Percentiles rank a stretch among this genome's conserved stretches.
phyloP scores from a whole-genome alignment of 202 grass and related monocot species.

The Setaria viridis region DNA sequence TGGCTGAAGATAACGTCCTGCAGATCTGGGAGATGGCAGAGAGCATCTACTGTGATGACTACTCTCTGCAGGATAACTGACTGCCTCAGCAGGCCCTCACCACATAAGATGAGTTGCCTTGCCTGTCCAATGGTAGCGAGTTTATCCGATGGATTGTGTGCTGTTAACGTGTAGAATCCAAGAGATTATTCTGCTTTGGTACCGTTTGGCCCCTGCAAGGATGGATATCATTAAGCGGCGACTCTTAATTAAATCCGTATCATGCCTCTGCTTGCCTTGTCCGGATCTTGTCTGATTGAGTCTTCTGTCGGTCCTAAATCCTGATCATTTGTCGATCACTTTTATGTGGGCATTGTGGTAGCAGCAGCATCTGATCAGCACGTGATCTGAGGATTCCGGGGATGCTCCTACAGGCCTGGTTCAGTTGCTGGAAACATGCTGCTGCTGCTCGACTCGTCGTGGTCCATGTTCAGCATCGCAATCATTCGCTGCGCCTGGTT shows the following conservation, averaged over 20 bases:
- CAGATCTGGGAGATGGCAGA: constrained; percentile 98
- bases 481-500: constrained; percentile 16
- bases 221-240: background rate
- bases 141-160: background rate
- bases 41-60: constrained; percentile 85
- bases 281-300: background rate
- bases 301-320: background rate
- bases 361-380: background rate
- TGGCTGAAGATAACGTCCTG: constrained; percentile 79
- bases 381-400: no score
- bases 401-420: background rate
- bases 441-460: background rate
- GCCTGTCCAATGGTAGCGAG: background rate
- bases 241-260: background rate
- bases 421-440: background rate
- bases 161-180: background rate
- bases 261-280: background rate
- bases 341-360: no score
- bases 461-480: background rate
- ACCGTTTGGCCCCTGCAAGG: background rate
- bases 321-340: no score
- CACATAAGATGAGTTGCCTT: background rate
- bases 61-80: constrained; percentile 26
- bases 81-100: background rate
- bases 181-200: background rate